phyloP scores from a whole-genome alignment of 2,329 filamentous ascomycete species.

The Fusarium sp. region DNA sequence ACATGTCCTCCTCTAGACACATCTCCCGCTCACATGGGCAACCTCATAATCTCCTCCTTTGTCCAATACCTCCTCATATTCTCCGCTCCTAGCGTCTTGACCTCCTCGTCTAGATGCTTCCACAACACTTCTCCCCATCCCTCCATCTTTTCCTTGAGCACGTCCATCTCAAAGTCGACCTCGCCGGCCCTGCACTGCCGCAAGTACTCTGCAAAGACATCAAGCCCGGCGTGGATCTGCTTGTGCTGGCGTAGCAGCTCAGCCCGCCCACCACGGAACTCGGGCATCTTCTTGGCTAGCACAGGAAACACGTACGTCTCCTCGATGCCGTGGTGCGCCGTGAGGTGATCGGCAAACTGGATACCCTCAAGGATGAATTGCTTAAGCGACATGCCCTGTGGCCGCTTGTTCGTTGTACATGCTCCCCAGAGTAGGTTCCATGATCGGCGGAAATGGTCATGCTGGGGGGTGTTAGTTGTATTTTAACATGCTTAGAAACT shows the following conservation, averaged over 20 bases:
- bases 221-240: slow-evolving; percentile 82
- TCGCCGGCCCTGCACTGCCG: slow-evolving; percentile 71
- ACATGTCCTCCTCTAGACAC: not conserved
- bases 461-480: slow-evolving; percentile 57
- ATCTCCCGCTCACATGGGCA: slow-evolving; percentile 70
- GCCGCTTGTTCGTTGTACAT: slow-evolving; percentile 69
- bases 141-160: slow-evolving; percentile 80
- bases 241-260: slow-evolving; percentile 80
- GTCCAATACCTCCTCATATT: slow-evolving; percentile 91
- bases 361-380: slow-evolving; percentile 77
- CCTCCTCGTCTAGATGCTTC: slow-evolving; percentile 87
- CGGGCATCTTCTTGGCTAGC: slow-evolving; percentile 81
- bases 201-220: slow-evolving; percentile 75
- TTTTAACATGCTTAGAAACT: not conserved
- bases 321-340: slow-evolving; percentile 84
- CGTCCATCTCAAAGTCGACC: slow-evolving; percentile 65
- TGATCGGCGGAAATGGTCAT: slow-evolving; percentile 79
- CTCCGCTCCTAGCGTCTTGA: slow-evolving; percentile 80
- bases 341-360: slow-evolving; percentile 78
- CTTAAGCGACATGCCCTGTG: slow-evolving; percentile 72
- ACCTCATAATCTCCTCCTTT: slow-evolving; percentile 75
- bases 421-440: slow-evolving; percentile 80
- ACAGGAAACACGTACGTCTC: slow-evolving; percentile 84
- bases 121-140: slow-evolving; percentile 82
- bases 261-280: slow-evolving; percentile 69